These are phyloP conservation scores for Coemansia sp. DNA, from an alignment of 192 early-diverging fungal species.

Conservation along the genomic window DNA sequence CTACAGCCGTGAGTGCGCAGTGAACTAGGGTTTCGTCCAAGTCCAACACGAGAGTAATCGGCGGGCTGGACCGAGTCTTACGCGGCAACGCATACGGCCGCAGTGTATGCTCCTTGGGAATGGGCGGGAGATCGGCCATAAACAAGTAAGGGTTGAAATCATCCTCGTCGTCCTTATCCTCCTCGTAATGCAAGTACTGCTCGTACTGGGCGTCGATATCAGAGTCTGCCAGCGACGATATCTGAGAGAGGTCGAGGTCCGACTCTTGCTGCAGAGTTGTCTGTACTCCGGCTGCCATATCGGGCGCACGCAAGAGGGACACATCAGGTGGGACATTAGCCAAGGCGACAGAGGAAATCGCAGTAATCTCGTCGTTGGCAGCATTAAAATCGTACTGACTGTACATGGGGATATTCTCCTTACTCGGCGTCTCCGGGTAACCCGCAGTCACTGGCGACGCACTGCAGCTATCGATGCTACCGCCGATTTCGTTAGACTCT, in stretches of 20 bases:
- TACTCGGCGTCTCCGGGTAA: slow-evolving; percentile 54
- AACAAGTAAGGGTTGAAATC: slow-evolving; percentile 59
- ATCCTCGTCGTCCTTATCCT: slow-evolving; percentile 40
- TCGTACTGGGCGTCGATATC: slow-evolving; percentile 41
- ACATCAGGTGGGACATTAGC: neutral
- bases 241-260: slow-evolving; percentile 28
- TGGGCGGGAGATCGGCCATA: slow-evolving; percentile 65
- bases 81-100: slow-evolving; percentile 63
- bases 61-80: slow-evolving; percentile 63
- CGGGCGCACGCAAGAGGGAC: slow-evolving; percentile 2
- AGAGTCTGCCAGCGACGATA: slow-evolving; percentile 30
- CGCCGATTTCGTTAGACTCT: slow-evolving; percentile 26
- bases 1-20: slow-evolving; percentile 61
- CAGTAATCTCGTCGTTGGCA: slow-evolving; percentile 2
- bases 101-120: slow-evolving; percentile 60
- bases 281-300: neutral
- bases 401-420: slow-evolving; percentile 56
- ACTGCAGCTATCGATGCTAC: slow-evolving; percentile 31
- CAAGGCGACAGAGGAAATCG: slow-evolving; percentile 1
- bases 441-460: slow-evolving; percentile 29
- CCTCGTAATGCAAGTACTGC: slow-evolving; percentile 42
- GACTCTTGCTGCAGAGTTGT: slow-evolving; percentile 1
- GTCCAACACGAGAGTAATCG: slow-evolving; percentile 70
- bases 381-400: slow-evolving; percentile 19
- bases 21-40: slow-evolving; percentile 76